Evolutionary conservation across 495 filamentous ascomycete genomes (phyloP).

Genomic region (Trypethelium eluteriae): DNA sequence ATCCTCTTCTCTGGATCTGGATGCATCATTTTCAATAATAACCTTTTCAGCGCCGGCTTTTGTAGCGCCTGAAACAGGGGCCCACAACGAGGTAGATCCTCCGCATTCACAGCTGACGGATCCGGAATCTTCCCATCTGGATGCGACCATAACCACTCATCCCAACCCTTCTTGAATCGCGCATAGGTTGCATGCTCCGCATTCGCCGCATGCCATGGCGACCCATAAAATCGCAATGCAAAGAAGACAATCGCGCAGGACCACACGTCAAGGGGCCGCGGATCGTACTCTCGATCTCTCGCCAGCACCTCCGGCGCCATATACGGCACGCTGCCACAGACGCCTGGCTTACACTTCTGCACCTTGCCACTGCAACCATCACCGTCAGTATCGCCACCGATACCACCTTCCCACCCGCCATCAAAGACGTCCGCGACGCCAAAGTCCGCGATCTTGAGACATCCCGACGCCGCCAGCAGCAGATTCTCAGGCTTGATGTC

Average conservation of each 20-base stretch:
- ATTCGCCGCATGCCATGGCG: slow-evolving; percentile 55
- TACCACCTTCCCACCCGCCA: slow-evolving; percentile 62
- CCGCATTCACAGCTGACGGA: slow-evolving; percentile 36
- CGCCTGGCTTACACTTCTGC: slow-evolving; percentile 58
- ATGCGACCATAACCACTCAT: slow-evolving; percentile 49
- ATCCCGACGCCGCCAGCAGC: slow-evolving; percentile 57
- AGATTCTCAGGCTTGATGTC: slow-evolving; percentile 79
- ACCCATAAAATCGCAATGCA: slow-evolving; percentile 55
- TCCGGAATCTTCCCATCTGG: slow-evolving; percentile 43
- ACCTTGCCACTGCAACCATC: slow-evolving; percentile 59
- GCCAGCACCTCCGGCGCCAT: slow-evolving; percentile 68
- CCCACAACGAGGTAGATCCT: slow-evolving; percentile 42
- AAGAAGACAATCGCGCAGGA: slow-evolving; percentile 67
- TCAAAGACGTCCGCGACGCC: slow-evolving; percentile 69
- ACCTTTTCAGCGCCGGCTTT: slow-evolving; percentile 48
- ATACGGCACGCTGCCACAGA: slow-evolving; percentile 69
- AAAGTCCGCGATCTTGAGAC: slow-evolving; percentile 76
- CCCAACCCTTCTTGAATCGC: slow-evolving; percentile 55
- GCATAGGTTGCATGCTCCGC: slow-evolving; percentile 45
- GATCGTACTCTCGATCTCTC: slow-evolving; percentile 61
- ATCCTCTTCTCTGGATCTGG: slow-evolving; percentile 60
- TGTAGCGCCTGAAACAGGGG: slow-evolving; percentile 40
- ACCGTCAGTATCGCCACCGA: slow-evolving; percentile 45
- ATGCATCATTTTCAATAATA: slow-evolving; percentile 70
- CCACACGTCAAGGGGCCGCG: slow-evolving; percentile 70